Conservation (phyloP, 768 basidiomycete species). For the Leccinum ochraceum region DNA sequence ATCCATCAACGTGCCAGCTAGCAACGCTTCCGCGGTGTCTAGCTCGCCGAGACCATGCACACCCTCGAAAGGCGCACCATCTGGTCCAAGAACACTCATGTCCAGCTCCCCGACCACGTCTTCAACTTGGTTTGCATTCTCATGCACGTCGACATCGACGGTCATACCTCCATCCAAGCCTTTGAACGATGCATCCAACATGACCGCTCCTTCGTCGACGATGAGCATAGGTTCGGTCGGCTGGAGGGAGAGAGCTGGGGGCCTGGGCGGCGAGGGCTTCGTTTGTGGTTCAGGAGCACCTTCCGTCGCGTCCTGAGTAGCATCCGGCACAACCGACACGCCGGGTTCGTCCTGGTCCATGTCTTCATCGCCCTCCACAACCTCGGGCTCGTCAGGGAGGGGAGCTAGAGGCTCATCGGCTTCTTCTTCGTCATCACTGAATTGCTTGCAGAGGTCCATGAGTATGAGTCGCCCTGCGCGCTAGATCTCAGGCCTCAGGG, state of each 20-base stretch:
- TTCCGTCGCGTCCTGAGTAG: slow-evolving; percentile 41
- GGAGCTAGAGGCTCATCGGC: slow-evolving; percentile 80
- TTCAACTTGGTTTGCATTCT: slow-evolving; percentile 19
- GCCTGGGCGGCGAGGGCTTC: slow-evolving; percentile 68
- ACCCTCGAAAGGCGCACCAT: slow-evolving; percentile 57
- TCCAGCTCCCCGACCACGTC: slow-evolving; percentile 54
- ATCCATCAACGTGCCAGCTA: slow-evolving; percentile 65
- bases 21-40: slow-evolving; percentile 49
- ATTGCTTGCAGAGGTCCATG: slow-evolving; percentile 55
- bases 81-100: slow-evolving; percentile 64
- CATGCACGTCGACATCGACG: slow-evolving; percentile 42
- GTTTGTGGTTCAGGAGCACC: slow-evolving; percentile 52
- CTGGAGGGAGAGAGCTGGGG: slow-evolving; percentile 58
- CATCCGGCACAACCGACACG: slow-evolving; percentile 42
- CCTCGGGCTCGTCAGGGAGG: slow-evolving; percentile 75
- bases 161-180: slow-evolving; percentile 50
- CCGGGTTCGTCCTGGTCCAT: slow-evolving; percentile 65
- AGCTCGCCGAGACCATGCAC: slow-evolving; percentile 57
- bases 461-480: slow-evolving; percentile 1
- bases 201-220: slow-evolving; percentile 40
- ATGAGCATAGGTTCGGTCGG: slow-evolving; percentile 46
- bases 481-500: not conserved
- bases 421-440: slow-evolving; percentile 83
- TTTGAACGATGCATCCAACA: slow-evolving; percentile 57
- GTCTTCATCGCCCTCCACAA: slow-evolving; percentile 74